Percentiles rank a stretch among this genome's conserved stretches.
These are phyloP conservation scores for Talaromyces stipitatus DNA, from an alignment of 495 filamentous ascomycete genomes.

Conservation along the genomic window DNA sequence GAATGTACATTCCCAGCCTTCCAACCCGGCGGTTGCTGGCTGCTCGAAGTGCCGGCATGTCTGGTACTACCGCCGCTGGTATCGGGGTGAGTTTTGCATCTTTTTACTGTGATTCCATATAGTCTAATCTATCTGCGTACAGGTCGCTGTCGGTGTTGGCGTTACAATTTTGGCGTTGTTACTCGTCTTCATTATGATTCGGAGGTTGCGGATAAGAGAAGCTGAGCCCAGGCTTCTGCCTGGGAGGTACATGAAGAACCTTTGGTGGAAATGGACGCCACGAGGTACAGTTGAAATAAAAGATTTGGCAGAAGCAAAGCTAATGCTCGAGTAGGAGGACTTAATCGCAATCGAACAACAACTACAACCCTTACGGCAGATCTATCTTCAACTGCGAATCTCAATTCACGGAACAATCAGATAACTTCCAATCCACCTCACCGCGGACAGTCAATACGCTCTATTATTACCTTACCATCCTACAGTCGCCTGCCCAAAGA, in stretches of 20 bases:
- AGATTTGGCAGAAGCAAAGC: background rate
- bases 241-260: conserved; percentile 45
- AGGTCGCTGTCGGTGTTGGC: conserved; percentile 28
- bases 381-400: conserved; percentile 1
- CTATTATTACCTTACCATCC: conserved; percentile 82
- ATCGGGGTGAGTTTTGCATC: background rate
- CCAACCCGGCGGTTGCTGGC: background rate
- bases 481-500: conserved; percentile 65
- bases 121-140: background rate
- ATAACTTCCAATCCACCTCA: conserved; percentile 44
- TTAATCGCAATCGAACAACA: conserved; percentile 16
- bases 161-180: conserved; percentile 32
- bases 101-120: background rate
- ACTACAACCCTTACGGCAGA: conserved; percentile 5
- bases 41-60: background rate
- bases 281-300: conserved; percentile 8
- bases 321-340: conserved; percentile 26
- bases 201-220: conserved; percentile 38
- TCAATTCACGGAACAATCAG: conserved; percentile 6
- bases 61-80: background rate
- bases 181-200: conserved; percentile 38
- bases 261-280: conserved; percentile 55
- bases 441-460: conserved; percentile 79
- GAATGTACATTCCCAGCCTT: conserved; percentile 3
- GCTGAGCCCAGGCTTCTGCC: conserved; percentile 53